Base-by-base conservation (phyloP, 495 filamentous ascomycete genomes). In the Immersiella caudata region DNA sequence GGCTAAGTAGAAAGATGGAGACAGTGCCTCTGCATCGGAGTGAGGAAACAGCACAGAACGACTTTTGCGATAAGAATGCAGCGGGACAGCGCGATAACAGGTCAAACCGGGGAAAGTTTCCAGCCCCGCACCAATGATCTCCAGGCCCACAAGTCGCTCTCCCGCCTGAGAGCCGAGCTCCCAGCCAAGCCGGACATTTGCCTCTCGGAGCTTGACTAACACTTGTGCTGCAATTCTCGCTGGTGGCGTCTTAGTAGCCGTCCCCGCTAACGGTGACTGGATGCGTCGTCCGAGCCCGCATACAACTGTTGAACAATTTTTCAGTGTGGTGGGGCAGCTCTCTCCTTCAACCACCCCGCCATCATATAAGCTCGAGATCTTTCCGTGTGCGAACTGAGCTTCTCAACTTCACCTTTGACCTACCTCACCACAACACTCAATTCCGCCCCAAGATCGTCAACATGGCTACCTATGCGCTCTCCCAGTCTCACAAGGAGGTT, bases 401-500 rank as follows among this genome's bases (percentile, higher is more conserved):
- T 55, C 25, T 68, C 58, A 36, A 60, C 62, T 55, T 22, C 27
- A 24, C 29, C 24, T 36, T 52, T 51, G 46, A 40, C n/a, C 50
- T 20, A n/a, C 60, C 27, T 27, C 29, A 40, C 51, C 21, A 46
- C 60, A 24, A 65, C 58, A 56, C 27, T 65, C 67, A 60, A 70
- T 36, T 50, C 57, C 46, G 9, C 27, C 26, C 27, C 60, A 52
- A 26, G 22, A 59, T 25, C n/a, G 54, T 50, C 69, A 79, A 64
- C 69, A 81, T 81, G 79, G 79, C 68, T 66, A 83, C 87, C 76
- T 98, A 98, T 81, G 90, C 95, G 78, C 90, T 98, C 71, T 88
- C 94, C 58, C 82, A 93, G 80, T 83, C 90, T 80, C 94, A 98
- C 86, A 88, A 91, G 85, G 88, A 93, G 76, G 93, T 96, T 77